These are phyloP conservation scores for Piper betle DNA, from an alignment of 164 flowering plant genomes.

Conservation along the genomic window DNA sequence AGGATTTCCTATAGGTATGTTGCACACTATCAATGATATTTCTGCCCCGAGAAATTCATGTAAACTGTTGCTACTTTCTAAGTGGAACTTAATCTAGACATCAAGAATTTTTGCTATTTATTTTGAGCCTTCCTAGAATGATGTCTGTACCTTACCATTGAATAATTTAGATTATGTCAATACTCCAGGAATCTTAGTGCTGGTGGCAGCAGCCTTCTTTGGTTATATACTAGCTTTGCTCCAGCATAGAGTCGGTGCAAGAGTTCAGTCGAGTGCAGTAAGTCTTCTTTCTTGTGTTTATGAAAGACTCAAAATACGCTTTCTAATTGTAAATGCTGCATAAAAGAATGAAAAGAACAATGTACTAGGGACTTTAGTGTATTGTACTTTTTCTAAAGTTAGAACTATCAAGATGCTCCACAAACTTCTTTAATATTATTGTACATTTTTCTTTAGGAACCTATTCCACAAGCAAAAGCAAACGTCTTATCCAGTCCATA, in stretches of 20 bases:
- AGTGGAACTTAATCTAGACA: too few relatives aligned
- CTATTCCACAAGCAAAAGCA: conserved; percentile 10
- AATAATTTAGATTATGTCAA: too few relatives aligned
- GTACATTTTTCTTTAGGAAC: conserved; percentile 13
- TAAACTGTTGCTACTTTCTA: neutral
- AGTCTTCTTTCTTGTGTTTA: neutral
- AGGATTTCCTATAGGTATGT: conserved; percentile 77
- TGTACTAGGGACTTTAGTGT: neutral
- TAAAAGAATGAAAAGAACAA: neutral
- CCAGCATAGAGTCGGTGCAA: neutral
- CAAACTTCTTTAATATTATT: neutral
- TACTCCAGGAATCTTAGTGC: conserved; percentile 68
- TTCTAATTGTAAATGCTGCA: neutral
- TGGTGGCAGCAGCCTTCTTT: conserved; percentile 69
- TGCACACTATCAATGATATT: neutral
- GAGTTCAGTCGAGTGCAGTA: neutral
- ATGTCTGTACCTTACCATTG: neutral
- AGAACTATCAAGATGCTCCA: too few relatives aligned
- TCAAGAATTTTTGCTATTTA: too few relatives aligned
- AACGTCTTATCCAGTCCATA: conserved; percentile 21
- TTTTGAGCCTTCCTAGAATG: neutral
- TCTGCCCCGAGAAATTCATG: neutral
- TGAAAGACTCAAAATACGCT: neutral
- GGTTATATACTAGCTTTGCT: conserved; percentile 82
- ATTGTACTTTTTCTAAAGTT: too few relatives aligned